Evolutionary conservation across 192 early-diverging fungal genomes (phyloP).

Genomic region (Podila clonocystis): DNA sequence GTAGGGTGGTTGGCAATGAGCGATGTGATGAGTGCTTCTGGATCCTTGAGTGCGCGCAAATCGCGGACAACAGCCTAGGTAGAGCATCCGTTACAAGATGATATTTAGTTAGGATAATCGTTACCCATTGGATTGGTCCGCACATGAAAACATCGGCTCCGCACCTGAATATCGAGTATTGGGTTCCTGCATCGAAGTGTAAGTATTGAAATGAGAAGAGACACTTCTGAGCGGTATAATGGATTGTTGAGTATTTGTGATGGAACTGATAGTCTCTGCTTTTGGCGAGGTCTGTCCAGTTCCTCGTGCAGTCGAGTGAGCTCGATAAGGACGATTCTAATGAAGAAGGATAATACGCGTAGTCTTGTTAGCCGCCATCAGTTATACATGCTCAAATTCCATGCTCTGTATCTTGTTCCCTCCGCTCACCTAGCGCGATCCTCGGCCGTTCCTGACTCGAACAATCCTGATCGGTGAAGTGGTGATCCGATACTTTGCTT

Average conservation of each 20-base stretch:
- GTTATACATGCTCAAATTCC: too few relatives aligned
- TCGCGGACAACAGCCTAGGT: conserved; percentile 15
- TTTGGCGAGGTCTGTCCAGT: background rate
- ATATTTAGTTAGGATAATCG: too few relatives aligned
- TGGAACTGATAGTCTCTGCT: background rate
- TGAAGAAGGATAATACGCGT: background rate
- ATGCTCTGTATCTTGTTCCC: background rate
- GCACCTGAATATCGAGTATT: conserved; percentile 20
- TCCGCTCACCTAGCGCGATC: conserved; percentile 37
- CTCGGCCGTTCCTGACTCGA: conserved; percentile 28
- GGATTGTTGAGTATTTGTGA: conserved; percentile 16
- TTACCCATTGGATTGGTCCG: background rate
- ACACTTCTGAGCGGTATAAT: conserved; percentile 26
- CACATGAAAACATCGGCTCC: background rate
- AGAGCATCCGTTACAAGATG: background rate
- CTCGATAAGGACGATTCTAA: background rate
- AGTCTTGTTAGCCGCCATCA: too few relatives aligned
- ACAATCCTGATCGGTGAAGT: background rate
- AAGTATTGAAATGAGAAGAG: conserved; percentile 11
- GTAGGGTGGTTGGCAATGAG: conserved; percentile 34
- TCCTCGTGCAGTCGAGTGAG: background rate
- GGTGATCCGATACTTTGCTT: conserved; percentile 13
- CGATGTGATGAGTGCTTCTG: conserved; percentile 17
- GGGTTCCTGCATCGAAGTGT: conserved; percentile 24
- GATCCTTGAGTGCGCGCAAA: conserved; percentile 15